These are phyloP conservation scores for Lachancea lanzarotensis DNA, from an alignment of 805 yeast species.

Conservation along the genomic window DNA sequence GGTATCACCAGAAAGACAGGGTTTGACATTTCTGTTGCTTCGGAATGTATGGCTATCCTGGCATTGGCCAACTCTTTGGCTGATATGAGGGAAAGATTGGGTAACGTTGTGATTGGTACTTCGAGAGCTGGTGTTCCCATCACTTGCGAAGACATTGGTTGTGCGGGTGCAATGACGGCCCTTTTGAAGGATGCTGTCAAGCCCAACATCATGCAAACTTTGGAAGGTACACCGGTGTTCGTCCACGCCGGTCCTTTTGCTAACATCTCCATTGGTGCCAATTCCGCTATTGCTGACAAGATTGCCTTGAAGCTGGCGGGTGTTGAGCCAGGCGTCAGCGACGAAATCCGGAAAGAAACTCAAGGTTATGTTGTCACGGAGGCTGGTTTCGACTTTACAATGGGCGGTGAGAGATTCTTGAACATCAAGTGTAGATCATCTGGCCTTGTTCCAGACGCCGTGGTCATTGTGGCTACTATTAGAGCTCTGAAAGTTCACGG, in stretches of 20 bases:
- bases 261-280: slow-evolving; percentile 80
- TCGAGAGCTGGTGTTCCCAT: slow-evolving; percentile 63
- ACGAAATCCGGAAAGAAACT: slow-evolving; percentile 40
- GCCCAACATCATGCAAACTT: slow-evolving; percentile 82
- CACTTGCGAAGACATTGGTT: slow-evolving; percentile 78
- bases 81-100: slow-evolving; percentile 70
- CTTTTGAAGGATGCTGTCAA: slow-evolving; percentile 74
- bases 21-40: slow-evolving; percentile 78
- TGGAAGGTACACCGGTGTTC: slow-evolving; percentile 82
- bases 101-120: slow-evolving; percentile 68
- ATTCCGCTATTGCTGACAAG: slow-evolving; percentile 75
- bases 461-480: slow-evolving; percentile 76
- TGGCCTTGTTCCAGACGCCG: slow-evolving; percentile 71
- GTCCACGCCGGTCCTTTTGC: slow-evolving; percentile 90
- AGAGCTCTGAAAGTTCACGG: slow-evolving; percentile 83
- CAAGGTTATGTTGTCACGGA: slow-evolving; percentile 79
- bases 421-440: slow-evolving; percentile 78
- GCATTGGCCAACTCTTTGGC: slow-evolving; percentile 65
- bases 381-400: slow-evolving; percentile 85
- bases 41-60: slow-evolving; percentile 80
- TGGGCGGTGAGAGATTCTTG: slow-evolving; percentile 87
- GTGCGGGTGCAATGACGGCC: slow-evolving; percentile 83
- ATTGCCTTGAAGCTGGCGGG: slow-evolving; percentile 78
- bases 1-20: slow-evolving; percentile 69
- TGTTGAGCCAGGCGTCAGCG: slow-evolving; percentile 42